A percentile compares a stretch with the other conserved stretches of the same genome.
phyloP scores from a whole-genome alignment of 192 early-diverging fungal species.

The Spinellus fusiger region DNA sequence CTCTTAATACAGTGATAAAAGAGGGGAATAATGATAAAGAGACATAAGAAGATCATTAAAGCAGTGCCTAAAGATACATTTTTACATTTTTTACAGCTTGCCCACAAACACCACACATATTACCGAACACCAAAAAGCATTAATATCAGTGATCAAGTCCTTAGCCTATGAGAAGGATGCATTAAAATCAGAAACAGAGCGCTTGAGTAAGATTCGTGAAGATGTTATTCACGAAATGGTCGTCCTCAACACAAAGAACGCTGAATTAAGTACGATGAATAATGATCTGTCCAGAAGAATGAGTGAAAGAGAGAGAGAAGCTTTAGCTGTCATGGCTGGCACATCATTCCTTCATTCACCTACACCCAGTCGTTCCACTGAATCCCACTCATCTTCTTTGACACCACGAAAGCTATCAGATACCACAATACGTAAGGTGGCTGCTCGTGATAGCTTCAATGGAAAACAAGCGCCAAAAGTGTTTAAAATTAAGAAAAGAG shows the following conservation, averaged over 20 bases:
- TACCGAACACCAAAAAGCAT: constrained; percentile 40
- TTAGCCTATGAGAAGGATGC: constrained; percentile 41
- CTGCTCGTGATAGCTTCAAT: constrained; percentile 30
- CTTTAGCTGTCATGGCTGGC: constrained; percentile 32
- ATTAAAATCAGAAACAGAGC: constrained; percentile 36
- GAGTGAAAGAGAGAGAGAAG: constrained; percentile 32
- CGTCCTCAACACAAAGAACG: constrained; percentile 45
- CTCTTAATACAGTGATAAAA: too few species aligned
- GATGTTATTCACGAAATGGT: constrained; percentile 45
- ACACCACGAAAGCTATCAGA: constrained; percentile 21
- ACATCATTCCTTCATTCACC: constrained; percentile 29
- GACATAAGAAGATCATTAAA: background rate
- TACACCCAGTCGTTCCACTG: constrained; percentile 20
- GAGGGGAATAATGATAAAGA: too few species aligned
- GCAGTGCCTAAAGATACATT: too few species aligned
- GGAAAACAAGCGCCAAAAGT: constrained; percentile 38
- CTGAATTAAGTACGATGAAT: constrained; percentile 49
- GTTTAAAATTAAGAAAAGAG: constrained; percentile 52
- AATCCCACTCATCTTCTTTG: constrained; percentile 1
- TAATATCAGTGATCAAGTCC: constrained; percentile 38
- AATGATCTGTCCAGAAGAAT: constrained; percentile 43
- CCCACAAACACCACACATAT: constrained; percentile 10
- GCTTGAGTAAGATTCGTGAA: constrained; percentile 35
- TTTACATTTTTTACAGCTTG: background rate
- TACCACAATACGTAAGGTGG: constrained; percentile 17